Evolutionary conservation across 2,329 filamentous ascomycete species (phyloP), one percentile per base, ranked within the genome.

Genomic region (Colletotrichum agaves): DNA sequence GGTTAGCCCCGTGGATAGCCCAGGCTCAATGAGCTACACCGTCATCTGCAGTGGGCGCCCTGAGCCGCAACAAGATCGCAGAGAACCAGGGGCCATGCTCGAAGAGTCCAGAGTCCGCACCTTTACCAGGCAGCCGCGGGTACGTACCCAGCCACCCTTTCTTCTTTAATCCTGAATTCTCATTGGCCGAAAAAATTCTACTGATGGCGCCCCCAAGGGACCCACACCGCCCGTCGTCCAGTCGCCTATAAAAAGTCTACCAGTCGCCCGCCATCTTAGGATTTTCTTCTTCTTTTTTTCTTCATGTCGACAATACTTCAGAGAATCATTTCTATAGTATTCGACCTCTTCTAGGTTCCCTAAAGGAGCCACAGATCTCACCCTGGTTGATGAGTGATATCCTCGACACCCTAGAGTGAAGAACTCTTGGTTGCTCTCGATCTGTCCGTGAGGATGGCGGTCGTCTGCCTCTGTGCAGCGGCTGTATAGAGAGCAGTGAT

Each of bases 301-400:
- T 41, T 67, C 61, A 68, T 68, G 65, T 68, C 65, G 65, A 68
- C 65, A 68, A 68, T 68, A 68, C 65, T 68, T 68, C 65, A 68
- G 81, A 93, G 92, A 94, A 95, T 95, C 93, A 93, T 93, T 97
- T 97, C 92, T 97, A 94, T 94, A 97, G 94, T 94, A 90, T 87
- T 93, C 90, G 90, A 94, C 91, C 87, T 86, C 87, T 89, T 93
- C 92, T 96, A 91, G 93, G 90, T 91, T 95, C 88, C 89, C 89
- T 87, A 94, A 88, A 91, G 87, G 87, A 97, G 94, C 92, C 88
- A 94, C 91, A 95, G 91, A 93, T 88, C 89, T 89, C 88, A 95
- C 90, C 92, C 93, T 93, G 93, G 92, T 92, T 93, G 93, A 97
- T 96, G 93, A 97, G 81, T 82, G 76, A 93, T 88, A 91, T 93